Evolutionary conservation across 768 basidiomycete genomes (phyloP).

Genomic region (Boletus patriciae): DNA sequence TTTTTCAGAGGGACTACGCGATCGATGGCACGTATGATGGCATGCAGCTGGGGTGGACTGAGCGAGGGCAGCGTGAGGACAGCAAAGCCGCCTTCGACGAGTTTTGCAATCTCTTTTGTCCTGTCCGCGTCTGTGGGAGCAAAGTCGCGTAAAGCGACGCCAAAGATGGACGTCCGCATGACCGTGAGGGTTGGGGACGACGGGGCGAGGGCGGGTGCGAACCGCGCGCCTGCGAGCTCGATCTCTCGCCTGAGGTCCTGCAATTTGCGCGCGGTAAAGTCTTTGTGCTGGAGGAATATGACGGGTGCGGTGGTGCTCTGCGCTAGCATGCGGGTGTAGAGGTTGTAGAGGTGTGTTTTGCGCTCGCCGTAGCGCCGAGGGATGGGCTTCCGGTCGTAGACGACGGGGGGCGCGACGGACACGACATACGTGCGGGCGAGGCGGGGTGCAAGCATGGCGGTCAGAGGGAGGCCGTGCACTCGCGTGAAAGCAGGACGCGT

Average conservation of each 20-base stretch:
- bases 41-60: slow-evolving; percentile 69
- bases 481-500: slow-evolving; percentile 3
- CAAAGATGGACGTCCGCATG: slow-evolving; percentile 77
- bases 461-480: too few species aligned
- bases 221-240: slow-evolving; percentile 49
- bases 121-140: slow-evolving; percentile 48
- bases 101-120: slow-evolving; percentile 53
- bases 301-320: slow-evolving; percentile 57
- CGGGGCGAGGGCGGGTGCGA: slow-evolving; percentile 29
- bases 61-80: slow-evolving; percentile 64
- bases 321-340: slow-evolving; percentile 72
- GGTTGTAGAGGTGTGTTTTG: slow-evolving; percentile 78
- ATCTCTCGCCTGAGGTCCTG: slow-evolving; percentile 71
- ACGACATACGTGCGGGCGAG: slow-evolving; percentile 52
- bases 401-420: slow-evolving; percentile 51
- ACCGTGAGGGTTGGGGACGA: slow-evolving; percentile 58
- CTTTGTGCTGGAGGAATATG: slow-evolving; percentile 76
- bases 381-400: slow-evolving; percentile 51
- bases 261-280: slow-evolving; percentile 69
- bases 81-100: slow-evolving; percentile 60
- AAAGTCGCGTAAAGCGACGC: slow-evolving; percentile 69
- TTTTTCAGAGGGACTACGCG: slow-evolving; percentile 62
- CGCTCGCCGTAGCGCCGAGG: slow-evolving; percentile 75
- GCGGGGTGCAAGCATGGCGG: too few species aligned
- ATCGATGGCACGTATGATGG: slow-evolving; percentile 65